A percentile compares a stretch with the other conserved stretches of the same genome.
Conservation (phyloP, 805 yeast genomes). For the Zygoascus biomembranicola region DNA sequence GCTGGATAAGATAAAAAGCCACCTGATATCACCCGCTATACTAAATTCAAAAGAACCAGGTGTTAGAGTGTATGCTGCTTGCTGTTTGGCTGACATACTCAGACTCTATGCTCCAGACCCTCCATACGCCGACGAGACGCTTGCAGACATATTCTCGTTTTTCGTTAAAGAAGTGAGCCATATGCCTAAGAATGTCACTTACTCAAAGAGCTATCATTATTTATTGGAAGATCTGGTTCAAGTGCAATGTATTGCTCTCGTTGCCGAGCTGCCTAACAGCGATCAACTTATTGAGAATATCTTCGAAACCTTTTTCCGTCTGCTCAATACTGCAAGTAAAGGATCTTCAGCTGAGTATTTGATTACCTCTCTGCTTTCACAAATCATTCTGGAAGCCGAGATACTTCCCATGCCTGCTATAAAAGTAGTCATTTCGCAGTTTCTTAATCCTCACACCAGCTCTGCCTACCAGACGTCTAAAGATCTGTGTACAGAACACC, state of each 20-base stretch:
- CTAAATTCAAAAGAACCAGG: constrained; percentile 55
- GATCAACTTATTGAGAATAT: constrained; percentile 44
- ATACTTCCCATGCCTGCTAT: constrained; percentile 52
- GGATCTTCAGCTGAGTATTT: constrained; percentile 39
- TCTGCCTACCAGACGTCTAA: constrained; percentile 48
- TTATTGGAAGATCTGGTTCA: constrained; percentile 63
- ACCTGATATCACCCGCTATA: constrained; percentile 51
- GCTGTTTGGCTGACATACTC: constrained; percentile 68
- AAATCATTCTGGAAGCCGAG: constrained; percentile 64
- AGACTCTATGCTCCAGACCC: constrained; percentile 85
- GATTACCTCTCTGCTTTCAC: constrained; percentile 64
- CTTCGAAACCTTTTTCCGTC: constrained; percentile 56
- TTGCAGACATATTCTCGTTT: constrained; percentile 57
- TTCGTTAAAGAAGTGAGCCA: constrained; percentile 55
- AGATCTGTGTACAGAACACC: constrained; percentile 57
- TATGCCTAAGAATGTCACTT: constrained; percentile 42
- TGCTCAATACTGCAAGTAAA: constrained; percentile 39
- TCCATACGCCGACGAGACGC: constrained; percentile 60
- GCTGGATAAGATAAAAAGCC: constrained; percentile 39
- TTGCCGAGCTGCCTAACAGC: constrained; percentile 65
- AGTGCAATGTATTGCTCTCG: constrained; percentile 62
- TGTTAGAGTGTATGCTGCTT: constrained; percentile 59
- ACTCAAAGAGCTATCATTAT: constrained; percentile 54
- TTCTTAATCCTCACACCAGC: constrained; percentile 31
- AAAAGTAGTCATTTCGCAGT: constrained; percentile 56